Conservation (phyloP, 352 stramenopile species). For the Globisporangium alternatum region DNA sequence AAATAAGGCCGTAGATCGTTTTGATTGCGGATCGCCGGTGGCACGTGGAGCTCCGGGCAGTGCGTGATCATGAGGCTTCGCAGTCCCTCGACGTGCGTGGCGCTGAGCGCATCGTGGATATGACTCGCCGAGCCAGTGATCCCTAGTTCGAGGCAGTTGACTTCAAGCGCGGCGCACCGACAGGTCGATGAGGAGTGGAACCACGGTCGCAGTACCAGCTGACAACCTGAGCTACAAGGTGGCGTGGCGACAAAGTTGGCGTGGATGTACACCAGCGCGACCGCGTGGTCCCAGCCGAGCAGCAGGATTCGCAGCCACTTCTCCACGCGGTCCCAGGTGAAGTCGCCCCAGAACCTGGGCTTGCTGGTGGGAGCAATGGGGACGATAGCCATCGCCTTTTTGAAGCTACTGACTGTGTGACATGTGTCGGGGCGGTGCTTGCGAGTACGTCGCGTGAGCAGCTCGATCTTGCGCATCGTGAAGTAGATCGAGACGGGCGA, state of each 20-base stretch:
- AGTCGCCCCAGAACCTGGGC: too few relatives aligned
- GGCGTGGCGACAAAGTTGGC: neutral
- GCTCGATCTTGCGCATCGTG: too few relatives aligned
- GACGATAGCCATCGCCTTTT: too few relatives aligned
- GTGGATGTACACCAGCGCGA: neutral
- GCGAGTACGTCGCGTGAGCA: too few relatives aligned
- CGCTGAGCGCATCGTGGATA: constrained; percentile 2
- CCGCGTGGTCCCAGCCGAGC: neutral
- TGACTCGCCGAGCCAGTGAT: constrained; percentile 8
- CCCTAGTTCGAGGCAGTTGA: constrained; percentile 17
- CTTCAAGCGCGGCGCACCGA: constrained; percentile 8
- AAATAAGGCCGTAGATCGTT: constrained; percentile 13
- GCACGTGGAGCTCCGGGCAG: constrained; percentile 17
- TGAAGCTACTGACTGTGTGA: too few relatives aligned
- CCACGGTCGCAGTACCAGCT: constrained; percentile 13
- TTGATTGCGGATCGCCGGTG: constrained; percentile 6
- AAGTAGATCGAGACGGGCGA: too few relatives aligned
- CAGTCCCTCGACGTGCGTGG: constrained; percentile 9
- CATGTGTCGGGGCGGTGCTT: too few relatives aligned
- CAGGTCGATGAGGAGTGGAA: constrained; percentile 4
- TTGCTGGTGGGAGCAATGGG: too few relatives aligned
- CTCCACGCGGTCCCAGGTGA: neutral
- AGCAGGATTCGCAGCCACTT: constrained; percentile 5
- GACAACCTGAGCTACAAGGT: neutral
- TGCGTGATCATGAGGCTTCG: constrained; percentile 19